Evolutionary conservation across 495 filamentous ascomycete genomes (phyloP), one percentile per base, ranked within the genome.

Genomic region (Astrothelium macrocarpum): DNA sequence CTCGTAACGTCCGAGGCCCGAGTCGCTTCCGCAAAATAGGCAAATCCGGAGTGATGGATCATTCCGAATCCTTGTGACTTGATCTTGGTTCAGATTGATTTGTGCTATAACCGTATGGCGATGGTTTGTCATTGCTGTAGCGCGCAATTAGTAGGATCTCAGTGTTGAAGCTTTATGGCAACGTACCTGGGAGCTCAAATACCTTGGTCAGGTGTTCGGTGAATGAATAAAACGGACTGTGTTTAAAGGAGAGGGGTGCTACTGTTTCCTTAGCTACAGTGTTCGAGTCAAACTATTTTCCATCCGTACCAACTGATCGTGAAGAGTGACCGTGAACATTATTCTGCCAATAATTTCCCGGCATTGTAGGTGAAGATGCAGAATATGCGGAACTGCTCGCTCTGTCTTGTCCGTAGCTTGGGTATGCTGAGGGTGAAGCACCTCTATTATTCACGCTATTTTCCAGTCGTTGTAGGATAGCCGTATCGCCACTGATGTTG

Each of bases 21-120:
- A 80, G 59, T 79, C 80, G 3, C 66, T 78, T 4, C 88, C 87
- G 64, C 90, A 94, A 70, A 91, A 96, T 16, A 96, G 78, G 85
- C 97, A 90, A 46, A 92, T 78, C 43, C 82, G 80, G 43, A 85
- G 70, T 43, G 81, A 76, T 0, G 74, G 71, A 60, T 91, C 85
- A 12, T 63, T 72, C 60, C 74, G 74, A 65, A 87, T 74, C 62
- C 73, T 77, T 60, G 78, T 69, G 14, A 84, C 78, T 1, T 74
- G 71, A 16, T 78, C 76, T 53, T 80, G 66, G 2, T 66, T 77
- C 2, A 87, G 72, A 46, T 73, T 81, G 42, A 96, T 74, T 28
- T 75, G 67, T 0, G 82, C 64, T 11, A 70, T 72, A 39, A 82
- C 75, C 9, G 81, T 82, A 62, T 87, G 80, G 29, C 87, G 76